Evolutionary conservation across 441 rosid species (phyloP).

Genomic region (Corymbia citriodora): DNA sequence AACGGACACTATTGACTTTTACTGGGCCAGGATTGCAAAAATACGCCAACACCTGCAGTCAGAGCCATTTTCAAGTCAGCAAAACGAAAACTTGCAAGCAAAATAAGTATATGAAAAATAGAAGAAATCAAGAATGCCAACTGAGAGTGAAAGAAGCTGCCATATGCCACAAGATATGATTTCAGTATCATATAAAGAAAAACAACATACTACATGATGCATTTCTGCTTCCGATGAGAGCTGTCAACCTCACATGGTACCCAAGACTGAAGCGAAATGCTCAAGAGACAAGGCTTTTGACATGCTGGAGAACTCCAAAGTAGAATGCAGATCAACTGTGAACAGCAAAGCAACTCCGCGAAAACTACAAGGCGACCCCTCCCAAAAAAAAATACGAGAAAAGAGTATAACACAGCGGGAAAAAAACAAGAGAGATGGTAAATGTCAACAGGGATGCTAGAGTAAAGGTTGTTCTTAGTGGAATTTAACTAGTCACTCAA

Average conservation of each 20-base stretch:
- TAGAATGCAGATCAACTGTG: not conserved
- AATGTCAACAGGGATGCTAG: not conserved
- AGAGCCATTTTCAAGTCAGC: not conserved
- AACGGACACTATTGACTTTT: slow-evolving; percentile 60
- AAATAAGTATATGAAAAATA: not conserved
- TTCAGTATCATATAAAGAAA: not conserved
- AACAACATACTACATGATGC: not conserved
- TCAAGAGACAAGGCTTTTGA: not conserved
- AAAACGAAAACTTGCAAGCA: not conserved
- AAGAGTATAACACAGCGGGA: not conserved
- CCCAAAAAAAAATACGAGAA: not conserved
- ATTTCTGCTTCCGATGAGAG: not conserved
- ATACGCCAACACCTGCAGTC: slow-evolving; percentile 56
- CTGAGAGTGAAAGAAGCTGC: not conserved
- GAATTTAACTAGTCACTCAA: not conserved
- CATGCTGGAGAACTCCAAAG: not conserved
- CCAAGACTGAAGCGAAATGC: not conserved
- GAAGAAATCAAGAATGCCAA: not conserved
- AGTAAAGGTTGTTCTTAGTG: not conserved
- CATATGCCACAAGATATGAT: not conserved
- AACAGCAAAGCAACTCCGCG: not conserved
- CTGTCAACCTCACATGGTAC: not conserved
- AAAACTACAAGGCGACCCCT: not conserved
- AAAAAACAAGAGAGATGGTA: not conserved
- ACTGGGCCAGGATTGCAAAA: slow-evolving; percentile 60